Evolutionary conservation across 805 yeast genomes (phyloP).

Genomic region (Candida vartiovaarae): DNA sequence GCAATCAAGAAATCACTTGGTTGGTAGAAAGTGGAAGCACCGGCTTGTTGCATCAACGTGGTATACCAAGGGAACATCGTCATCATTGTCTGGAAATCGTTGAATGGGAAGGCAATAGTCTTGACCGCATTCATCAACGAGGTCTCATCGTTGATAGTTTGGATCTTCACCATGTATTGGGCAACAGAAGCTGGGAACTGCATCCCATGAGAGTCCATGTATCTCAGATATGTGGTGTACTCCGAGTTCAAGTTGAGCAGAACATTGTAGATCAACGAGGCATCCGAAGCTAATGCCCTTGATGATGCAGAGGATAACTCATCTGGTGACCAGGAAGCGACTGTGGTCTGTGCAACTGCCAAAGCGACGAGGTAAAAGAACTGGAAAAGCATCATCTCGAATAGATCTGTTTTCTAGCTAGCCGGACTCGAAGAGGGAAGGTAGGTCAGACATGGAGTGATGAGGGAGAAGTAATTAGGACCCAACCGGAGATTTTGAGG

Average conservation of each 20-base stretch:
- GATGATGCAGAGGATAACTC: slow-evolving; percentile 16
- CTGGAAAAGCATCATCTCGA: too few relatives aligned
- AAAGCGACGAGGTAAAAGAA: background rate
- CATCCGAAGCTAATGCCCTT: slow-evolving; percentile 17
- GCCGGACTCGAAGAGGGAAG: too few relatives aligned
- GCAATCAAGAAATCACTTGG: slow-evolving; percentile 19
- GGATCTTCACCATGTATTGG: slow-evolving; percentile 28
- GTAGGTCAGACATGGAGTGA: too few relatives aligned
- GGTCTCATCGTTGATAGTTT: slow-evolving; percentile 20
- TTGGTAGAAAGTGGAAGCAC: slow-evolving; percentile 14
- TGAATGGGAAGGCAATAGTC: slow-evolving; percentile 27
- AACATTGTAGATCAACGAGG: slow-evolving; percentile 15
- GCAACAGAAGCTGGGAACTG: slow-evolving; percentile 28
- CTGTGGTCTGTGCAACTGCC: slow-evolving; percentile 4
- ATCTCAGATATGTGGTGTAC: slow-evolving; percentile 12
- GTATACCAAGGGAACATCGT: slow-evolving; percentile 22
- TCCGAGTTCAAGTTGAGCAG: slow-evolving; percentile 14
- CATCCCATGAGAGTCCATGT: slow-evolving; percentile 20
- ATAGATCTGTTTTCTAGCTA: too few relatives aligned
- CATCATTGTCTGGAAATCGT: slow-evolving; percentile 29
- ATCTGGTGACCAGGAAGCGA: slow-evolving; percentile 6
- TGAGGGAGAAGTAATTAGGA: too few relatives aligned
- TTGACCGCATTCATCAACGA: slow-evolving; percentile 23
- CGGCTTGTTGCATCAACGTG: slow-evolving; percentile 11
- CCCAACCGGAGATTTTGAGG: too few relatives aligned